Evolutionary conservation across 805 yeast genomes (phyloP).

Genomic region (Kodamaea fukazawae): DNA sequence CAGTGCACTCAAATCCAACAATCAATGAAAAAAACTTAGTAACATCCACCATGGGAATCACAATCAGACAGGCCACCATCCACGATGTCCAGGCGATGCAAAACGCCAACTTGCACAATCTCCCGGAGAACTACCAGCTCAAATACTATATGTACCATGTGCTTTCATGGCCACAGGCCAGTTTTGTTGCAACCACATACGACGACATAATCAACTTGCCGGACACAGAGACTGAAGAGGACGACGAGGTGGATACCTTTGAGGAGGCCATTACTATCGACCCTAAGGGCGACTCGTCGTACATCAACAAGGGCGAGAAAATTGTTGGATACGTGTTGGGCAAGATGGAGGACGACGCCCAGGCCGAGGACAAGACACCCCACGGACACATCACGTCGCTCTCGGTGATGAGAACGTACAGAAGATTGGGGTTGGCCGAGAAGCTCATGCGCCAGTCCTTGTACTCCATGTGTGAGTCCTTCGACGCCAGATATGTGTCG

Average conservation of each 20-base stretch:
- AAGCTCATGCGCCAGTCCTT: constrained; percentile 83
- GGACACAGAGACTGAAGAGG: constrained; percentile 17
- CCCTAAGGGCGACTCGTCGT: constrained; percentile 62
- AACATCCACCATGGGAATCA: constrained; percentile 62
- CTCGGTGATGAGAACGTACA: constrained; percentile 91
- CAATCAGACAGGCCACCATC: constrained; percentile 83
- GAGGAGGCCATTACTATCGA: constrained; percentile 18
- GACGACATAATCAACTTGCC: constrained; percentile 29
- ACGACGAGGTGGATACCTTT: constrained; percentile 27
- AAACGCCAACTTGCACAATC: constrained; percentile 83
- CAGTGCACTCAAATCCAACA: no score
- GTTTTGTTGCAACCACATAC: constrained; percentile 88
- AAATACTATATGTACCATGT: constrained; percentile 93
- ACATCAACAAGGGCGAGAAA: constrained; percentile 66
- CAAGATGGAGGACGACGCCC: constrained; percentile 94
- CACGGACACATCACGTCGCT: constrained; percentile 94
- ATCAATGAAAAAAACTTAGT: not conserved
- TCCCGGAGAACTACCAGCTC: constrained; percentile 92
- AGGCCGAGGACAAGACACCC: constrained; percentile 65
- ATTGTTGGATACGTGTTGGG: constrained; percentile 95
- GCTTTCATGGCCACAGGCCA: constrained; percentile 95
- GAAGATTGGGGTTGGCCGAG: constrained; percentile 94
- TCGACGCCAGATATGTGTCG: constrained; percentile 78
- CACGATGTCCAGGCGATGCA: constrained; percentile 93
- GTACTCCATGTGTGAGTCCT: constrained; percentile 76